Evolutionary conservation across 306 rosid species (phyloP).

Genomic region (Cajanus cajan): DNA sequence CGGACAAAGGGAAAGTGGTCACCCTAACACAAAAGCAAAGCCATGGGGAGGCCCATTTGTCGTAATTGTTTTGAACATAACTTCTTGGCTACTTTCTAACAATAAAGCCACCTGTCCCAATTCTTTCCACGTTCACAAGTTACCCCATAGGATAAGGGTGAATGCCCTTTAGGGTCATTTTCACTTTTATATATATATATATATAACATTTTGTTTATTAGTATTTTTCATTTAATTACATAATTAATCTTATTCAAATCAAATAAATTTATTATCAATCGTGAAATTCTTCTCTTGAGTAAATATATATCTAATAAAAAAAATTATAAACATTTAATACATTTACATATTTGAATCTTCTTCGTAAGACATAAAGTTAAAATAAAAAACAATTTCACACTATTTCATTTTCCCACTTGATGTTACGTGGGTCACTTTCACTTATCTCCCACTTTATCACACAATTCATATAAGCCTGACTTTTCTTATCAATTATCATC

Average conservation of each 20-base stretch:
- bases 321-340: no score
- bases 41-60: background rate
- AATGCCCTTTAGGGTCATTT: constrained; percentile 33
- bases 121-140: constrained; percentile 35
- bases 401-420: no score
- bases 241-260: no score
- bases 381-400: no score
- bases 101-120: constrained; percentile 27
- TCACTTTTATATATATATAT: no score
- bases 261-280: no score
- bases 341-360: no score
- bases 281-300: no score
- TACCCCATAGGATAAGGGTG: constrained; percentile 17
- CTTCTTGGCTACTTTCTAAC: constrained; percentile 15
- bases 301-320: no score
- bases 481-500: constrained; percentile 44
- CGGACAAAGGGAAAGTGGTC: constrained; percentile 40
- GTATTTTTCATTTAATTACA: no score
- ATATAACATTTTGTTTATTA: no score
- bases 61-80: constrained; percentile 21
- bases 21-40: constrained; percentile 26
- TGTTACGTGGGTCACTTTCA: constrained; percentile 20
- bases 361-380: no score
- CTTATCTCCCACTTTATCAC: constrained; percentile 42
- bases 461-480: background rate